Evolutionary conservation across 2,329 filamentous ascomycete species (phyloP), one percentile per base, ranked within the genome.

Genomic region (Penicillium nordicum): DNA sequence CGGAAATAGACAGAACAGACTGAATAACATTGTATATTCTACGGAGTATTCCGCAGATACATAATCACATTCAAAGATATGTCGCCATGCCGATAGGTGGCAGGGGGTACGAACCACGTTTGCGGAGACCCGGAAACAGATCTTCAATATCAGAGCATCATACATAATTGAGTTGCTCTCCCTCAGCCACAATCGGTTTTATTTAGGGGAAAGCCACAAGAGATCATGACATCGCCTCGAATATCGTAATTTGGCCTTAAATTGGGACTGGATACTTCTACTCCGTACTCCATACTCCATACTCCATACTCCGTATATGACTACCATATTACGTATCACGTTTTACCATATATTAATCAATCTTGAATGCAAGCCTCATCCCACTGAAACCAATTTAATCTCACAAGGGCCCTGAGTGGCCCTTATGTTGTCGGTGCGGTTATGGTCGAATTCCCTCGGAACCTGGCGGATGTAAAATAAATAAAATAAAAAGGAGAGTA

Each of bases 51-150:
- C 25, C 9, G 25, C 12, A 12, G 16, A 27, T 32, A 21, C n/a
- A 30, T 8, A 21, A 5, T 25, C 7, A 43, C 37, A 30, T 43
- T 32, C 37, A 32, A 34, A 30, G 11, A 34, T 40, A 23, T 18
- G 12, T 49, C 25, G 36, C n/a, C 47, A 50, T 42, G 25, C 34
- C 32, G 23, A 38, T 25, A 47, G 23, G 32, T 53, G 41, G 50
- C 30, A 53, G 49, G 46, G 46, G 38, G 49, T 38, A 43, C 32
- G 23, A 55, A 48, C 56, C 48, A 58, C 48, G 56, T 52, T 57
- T 53, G 54, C 54, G 32, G 49, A 47, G 30, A 47, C 16, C 44
- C 42, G 37, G 11, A 57, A 53, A 37, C 23, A 43, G 52, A 54
- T 50, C 52, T 18, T 37, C 52, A 32, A 50, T 18, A 50, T 50